phyloP scores from a whole-genome alignment of 2,329 filamentous ascomycete genomes.

The Thielaviopsis euricoi region DNA sequence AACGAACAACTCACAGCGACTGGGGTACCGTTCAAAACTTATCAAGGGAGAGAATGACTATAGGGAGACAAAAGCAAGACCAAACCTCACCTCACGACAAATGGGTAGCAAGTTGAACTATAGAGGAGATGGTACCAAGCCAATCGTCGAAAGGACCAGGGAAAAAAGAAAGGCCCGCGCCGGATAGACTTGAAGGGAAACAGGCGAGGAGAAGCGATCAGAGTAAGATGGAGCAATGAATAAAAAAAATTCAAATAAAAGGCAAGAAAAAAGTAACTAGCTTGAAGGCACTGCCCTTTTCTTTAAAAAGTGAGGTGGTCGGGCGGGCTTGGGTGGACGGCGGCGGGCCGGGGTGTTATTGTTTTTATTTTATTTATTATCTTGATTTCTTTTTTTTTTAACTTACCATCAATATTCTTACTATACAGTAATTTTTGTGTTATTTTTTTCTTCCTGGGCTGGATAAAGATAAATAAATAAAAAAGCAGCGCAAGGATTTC shows the following conservation, averaged over 20 bases:
- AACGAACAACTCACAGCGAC: not conserved
- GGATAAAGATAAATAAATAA: not conserved
- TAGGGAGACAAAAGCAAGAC: not conserved
- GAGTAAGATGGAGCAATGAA: not conserved
- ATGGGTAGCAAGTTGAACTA: not conserved
- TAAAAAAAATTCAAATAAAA: not conserved
- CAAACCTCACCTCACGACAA: not conserved
- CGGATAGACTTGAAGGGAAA: not conserved
- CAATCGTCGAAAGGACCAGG: not conserved
- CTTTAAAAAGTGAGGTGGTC: conserved; percentile 9
- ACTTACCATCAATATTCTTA: not conserved
- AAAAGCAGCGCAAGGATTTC: not conserved
- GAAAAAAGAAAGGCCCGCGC: not conserved
- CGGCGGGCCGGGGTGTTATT: conserved; percentile 1
- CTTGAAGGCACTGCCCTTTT: conserved; percentile 4
- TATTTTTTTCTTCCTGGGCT: not conserved
- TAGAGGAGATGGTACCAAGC: not conserved
- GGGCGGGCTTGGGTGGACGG: conserved; percentile 4
- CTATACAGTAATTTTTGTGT: not conserved
- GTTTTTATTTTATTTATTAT: not conserved
- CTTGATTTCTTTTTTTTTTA: not conserved
- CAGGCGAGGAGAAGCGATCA: not conserved
- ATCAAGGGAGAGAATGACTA: not conserved
- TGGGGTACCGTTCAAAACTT: not conserved
- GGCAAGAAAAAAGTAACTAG: not conserved